These are phyloP conservation scores for Pterocarpus macrocarpus DNA, from an alignment of 306 rosid genomes.

Conservation along the genomic window DNA sequence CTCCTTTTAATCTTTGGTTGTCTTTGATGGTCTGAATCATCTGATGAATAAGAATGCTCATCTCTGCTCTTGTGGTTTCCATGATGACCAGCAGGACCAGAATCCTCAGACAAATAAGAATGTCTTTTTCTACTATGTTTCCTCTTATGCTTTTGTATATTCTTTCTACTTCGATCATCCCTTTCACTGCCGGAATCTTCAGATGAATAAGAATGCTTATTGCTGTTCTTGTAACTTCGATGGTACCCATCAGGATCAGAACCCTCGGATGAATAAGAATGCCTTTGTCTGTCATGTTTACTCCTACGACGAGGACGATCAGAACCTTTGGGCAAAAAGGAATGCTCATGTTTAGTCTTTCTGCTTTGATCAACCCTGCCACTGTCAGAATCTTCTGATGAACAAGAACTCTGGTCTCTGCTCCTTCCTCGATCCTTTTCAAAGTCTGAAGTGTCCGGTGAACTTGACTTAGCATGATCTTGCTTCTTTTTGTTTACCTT, in stretches of 20 bases:
- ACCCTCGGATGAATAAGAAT: slow-evolving; percentile 57
- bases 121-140: slow-evolving; percentile 42
- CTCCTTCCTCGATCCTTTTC: slow-evolving; percentile 52
- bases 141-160: slow-evolving; percentile 47
- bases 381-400: slow-evolving; percentile 58
- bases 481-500: slow-evolving; percentile 64
- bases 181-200: slow-evolving; percentile 34
- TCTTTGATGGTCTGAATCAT: slow-evolving; percentile 42
- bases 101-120: slow-evolving; percentile 47
- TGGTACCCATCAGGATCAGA: slow-evolving; percentile 54
- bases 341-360: slow-evolving; percentile 48
- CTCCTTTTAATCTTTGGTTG: slow-evolving; percentile 44
- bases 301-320: slow-evolving; percentile 41
- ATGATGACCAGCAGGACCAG: slow-evolving; percentile 40
- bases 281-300: slow-evolving; percentile 48
- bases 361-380: slow-evolving; percentile 49
- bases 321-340: slow-evolving; percentile 43
- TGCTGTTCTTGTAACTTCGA: slow-evolving; percentile 54
- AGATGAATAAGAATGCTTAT: slow-evolving; percentile 28
- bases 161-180: slow-evolving; percentile 49
- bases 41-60: slow-evolving; percentile 39
- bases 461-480: slow-evolving; percentile 54
- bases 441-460: slow-evolving; percentile 61
- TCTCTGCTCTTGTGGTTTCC: slow-evolving; percentile 40
- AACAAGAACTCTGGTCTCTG: slow-evolving; percentile 47